Conservation (phyloP, 345 rosid species). For the Melaleuca quinquenervia region DNA sequence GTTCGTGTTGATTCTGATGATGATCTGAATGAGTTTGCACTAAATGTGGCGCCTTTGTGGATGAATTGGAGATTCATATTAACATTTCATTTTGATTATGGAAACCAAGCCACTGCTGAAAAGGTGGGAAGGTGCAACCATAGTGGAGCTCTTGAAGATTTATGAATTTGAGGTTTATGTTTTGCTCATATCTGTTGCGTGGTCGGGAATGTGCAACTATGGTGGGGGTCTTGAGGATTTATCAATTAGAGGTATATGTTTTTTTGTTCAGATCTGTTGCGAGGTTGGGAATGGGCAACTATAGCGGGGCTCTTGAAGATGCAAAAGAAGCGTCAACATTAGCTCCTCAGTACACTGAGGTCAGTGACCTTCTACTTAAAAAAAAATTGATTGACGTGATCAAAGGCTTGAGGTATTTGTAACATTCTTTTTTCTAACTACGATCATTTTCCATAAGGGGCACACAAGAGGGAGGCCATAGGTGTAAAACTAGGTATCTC, state of each 20-base stretch:
- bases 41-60: neutral
- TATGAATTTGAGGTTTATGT: neutral
- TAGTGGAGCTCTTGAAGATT: conserved; percentile 61
- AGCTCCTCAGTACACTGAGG: conserved; percentile 57
- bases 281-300: conserved; percentile 51
- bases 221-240: conserved; percentile 61
- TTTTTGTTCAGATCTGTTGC: conserved; percentile 40
- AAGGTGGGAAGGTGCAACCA: conserved; percentile 52
- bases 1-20: neutral
- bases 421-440: neutral
- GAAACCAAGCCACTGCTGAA: conserved; percentile 17
- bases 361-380: conserved; percentile 1
- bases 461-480: neutral
- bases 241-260: neutral
- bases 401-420: neutral
- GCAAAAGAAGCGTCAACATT: conserved; percentile 34
- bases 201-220: conserved; percentile 50
- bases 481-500: too few relatives aligned
- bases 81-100: neutral
- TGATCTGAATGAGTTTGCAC: neutral
- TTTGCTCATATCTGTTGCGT: conserved; percentile 43
- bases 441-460: neutral
- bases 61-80: neutral
- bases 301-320: conserved; percentile 69
- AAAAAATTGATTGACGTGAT: neutral